Conservation (phyloP, 352 stramenopile genomes). For the Globisporangium spinosum region DNA sequence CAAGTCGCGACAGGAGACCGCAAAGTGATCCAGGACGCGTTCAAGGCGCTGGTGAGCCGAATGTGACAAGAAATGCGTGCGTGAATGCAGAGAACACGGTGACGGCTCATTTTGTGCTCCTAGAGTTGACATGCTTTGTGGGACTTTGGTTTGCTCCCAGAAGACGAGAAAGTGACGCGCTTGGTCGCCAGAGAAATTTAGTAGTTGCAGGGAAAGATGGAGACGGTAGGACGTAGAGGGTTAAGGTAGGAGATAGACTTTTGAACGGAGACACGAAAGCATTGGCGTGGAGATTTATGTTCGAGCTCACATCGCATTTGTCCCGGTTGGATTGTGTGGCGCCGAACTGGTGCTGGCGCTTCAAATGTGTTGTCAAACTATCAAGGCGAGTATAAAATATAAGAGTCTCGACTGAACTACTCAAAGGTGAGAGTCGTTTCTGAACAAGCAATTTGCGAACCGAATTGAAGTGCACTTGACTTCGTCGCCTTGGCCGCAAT, state of each 20-base stretch:
- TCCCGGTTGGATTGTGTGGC: too few species aligned
- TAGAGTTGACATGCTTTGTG: background rate
- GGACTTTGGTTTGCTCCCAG: background rate
- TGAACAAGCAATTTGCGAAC: background rate
- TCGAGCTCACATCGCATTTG: background rate
- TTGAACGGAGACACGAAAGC: background rate
- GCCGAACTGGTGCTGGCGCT: too few species aligned
- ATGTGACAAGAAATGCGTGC: slow-evolving; percentile 23
- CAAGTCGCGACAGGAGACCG: slow-evolving; percentile 58
- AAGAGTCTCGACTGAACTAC: background rate
- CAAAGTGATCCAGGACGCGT: slow-evolving; percentile 58
- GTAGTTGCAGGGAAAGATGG: background rate
- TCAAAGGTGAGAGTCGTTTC: background rate
- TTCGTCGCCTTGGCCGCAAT: background rate
- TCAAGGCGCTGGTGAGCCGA: slow-evolving; percentile 59
- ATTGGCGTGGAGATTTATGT: background rate
- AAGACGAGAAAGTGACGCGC: background rate
- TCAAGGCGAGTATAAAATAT: background rate
- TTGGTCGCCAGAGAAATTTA: background rate
- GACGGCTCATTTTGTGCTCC: background rate
- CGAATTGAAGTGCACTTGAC: background rate
- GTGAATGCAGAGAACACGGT: background rate
- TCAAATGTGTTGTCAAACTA: background rate
- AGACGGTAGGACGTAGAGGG: background rate
- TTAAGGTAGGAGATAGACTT: background rate